Conservation (phyloP, 352 stramenopile genomes). For the Phytopythium montanum region DNA sequence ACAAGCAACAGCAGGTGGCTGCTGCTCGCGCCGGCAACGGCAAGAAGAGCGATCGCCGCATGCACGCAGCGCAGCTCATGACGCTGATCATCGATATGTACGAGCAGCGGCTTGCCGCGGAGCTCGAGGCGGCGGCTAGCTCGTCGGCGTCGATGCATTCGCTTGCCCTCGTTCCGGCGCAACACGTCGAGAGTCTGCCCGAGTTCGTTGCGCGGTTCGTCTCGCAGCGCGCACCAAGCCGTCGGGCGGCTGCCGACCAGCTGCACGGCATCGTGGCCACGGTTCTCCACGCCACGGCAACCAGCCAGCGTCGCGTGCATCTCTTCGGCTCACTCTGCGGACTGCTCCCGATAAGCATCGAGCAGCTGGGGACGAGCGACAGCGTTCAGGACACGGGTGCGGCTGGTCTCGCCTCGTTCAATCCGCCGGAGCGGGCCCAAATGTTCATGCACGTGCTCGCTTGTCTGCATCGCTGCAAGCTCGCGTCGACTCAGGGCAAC, state of each 20-base stretch:
- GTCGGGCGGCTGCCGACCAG: constrained; percentile 51
- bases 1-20: constrained; percentile 43
- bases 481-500: constrained; percentile 16
- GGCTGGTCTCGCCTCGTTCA: constrained; percentile 35
- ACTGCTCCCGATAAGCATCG: constrained; percentile 13
- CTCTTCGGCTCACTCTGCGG: constrained; percentile 64
- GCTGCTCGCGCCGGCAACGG: constrained; percentile 11
- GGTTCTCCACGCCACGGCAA: constrained; percentile 34
- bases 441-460: constrained; percentile 67
- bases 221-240: constrained; percentile 39
- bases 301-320: constrained; percentile 44
- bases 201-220: constrained; percentile 68
- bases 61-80: constrained; percentile 68
- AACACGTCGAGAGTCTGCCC: constrained; percentile 46
- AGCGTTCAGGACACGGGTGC: not conserved
- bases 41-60: constrained; percentile 63
- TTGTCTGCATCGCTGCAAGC: constrained; percentile 57
- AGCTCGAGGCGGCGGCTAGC: constrained; percentile 28
- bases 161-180: not conserved
- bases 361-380: not conserved
- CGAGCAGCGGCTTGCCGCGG: constrained; percentile 46
- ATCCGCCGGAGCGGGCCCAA: constrained; percentile 62
- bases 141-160: not conserved
- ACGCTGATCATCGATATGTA: constrained; percentile 73
- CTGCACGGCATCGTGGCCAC: constrained; percentile 49